Evolutionary conservation across 768 basidiomycete species (phyloP).

Genomic region (Dictyophora rubrovolvata): DNA sequence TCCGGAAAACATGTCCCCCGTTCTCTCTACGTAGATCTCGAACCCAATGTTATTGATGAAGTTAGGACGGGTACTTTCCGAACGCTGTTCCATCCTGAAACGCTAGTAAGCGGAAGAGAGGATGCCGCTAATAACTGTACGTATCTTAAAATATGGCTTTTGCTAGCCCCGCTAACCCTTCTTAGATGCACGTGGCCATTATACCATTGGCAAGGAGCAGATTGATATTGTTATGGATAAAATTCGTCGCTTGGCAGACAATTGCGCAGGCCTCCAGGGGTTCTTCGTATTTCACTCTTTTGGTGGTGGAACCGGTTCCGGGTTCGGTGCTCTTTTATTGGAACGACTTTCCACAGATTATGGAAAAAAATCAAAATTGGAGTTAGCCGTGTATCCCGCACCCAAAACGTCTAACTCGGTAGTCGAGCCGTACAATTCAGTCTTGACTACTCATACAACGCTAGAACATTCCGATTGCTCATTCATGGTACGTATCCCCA

Average conservation of each 20-base stretch:
- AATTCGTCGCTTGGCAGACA: slow-evolving; percentile 92
- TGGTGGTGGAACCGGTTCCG: slow-evolving; percentile 98
- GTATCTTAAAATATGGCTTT: slow-evolving; percentile 16
- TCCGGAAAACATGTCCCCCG: slow-evolving; percentile 96
- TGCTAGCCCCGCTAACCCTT: not conserved
- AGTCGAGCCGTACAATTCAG: slow-evolving; percentile 98
- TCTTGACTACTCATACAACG: slow-evolving; percentile 96
- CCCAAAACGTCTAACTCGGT: slow-evolving; percentile 91
- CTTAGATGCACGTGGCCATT: slow-evolving; percentile 95
- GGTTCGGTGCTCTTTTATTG: slow-evolving; percentile 94
- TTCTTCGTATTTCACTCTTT: slow-evolving; percentile 99
- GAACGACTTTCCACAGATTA: slow-evolving; percentile 97
- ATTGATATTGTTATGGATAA: slow-evolving; percentile 97
- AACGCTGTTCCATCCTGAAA: slow-evolving; percentile 98
- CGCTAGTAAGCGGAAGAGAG: slow-evolving; percentile 96
- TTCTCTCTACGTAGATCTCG: slow-evolving; percentile 93
- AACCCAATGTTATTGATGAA: slow-evolving; percentile 97
- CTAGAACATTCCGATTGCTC: slow-evolving; percentile 99
- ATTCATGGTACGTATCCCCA: slow-evolving; percentile 66
- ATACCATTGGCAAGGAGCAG: slow-evolving; percentile 97
- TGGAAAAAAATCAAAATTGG: slow-evolving; percentile 98
- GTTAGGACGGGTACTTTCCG: slow-evolving; percentile 93
- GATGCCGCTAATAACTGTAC: slow-evolving; percentile 99
- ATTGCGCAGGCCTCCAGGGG: slow-evolving; percentile 95
- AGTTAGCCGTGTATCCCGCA: slow-evolving; percentile 96